phyloP scores from a whole-genome alignment of 306 rosid species.

The Betula pendula region DNA sequence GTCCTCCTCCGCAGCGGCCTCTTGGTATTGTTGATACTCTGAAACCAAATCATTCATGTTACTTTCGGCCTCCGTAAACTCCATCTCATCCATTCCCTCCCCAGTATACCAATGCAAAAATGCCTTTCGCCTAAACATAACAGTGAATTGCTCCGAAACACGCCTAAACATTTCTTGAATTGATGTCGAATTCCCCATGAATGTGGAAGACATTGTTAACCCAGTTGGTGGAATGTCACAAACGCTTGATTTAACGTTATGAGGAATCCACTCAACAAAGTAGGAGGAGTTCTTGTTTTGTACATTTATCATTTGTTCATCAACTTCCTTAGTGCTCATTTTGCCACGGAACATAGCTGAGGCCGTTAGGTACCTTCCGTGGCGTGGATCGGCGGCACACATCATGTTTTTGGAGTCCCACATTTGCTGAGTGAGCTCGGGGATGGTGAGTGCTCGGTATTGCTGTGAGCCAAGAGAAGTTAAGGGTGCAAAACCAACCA shows the following conservation, averaged over 20 bases:
- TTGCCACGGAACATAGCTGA: slow-evolving; percentile 88
- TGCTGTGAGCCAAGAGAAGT: slow-evolving; percentile 77
- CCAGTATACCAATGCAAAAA: slow-evolving; percentile 92
- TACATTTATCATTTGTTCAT: slow-evolving; percentile 77
- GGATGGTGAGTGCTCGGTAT: slow-evolving; percentile 76
- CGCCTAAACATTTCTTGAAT: slow-evolving; percentile 90
- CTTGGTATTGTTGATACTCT: slow-evolving; percentile 88
- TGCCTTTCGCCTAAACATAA: slow-evolving; percentile 89
- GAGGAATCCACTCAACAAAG: slow-evolving; percentile 90
- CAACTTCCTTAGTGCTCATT: slow-evolving; percentile 93
- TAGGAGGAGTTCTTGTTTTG: slow-evolving; percentile 88
- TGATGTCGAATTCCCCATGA: slow-evolving; percentile 88
- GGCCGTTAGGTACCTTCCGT: slow-evolving; percentile 80
- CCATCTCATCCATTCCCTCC: slow-evolving; percentile 95
- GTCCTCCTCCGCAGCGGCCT: slow-evolving; percentile 54
- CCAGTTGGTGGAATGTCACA: slow-evolving; percentile 88
- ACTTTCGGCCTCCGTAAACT: slow-evolving; percentile 86
- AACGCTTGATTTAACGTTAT: slow-evolving; percentile 87
- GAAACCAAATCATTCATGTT: slow-evolving; percentile 92
- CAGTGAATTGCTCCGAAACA: slow-evolving; percentile 85
- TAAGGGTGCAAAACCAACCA: slow-evolving; percentile 88
- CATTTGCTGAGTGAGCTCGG: slow-evolving; percentile 92
- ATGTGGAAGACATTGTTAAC: slow-evolving; percentile 72
- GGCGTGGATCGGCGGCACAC: slow-evolving; percentile 92
- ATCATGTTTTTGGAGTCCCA: slow-evolving; percentile 88